Conservation (phyloP, 192 early-diverging fungal species). For the Coemansia sp. region DNA sequence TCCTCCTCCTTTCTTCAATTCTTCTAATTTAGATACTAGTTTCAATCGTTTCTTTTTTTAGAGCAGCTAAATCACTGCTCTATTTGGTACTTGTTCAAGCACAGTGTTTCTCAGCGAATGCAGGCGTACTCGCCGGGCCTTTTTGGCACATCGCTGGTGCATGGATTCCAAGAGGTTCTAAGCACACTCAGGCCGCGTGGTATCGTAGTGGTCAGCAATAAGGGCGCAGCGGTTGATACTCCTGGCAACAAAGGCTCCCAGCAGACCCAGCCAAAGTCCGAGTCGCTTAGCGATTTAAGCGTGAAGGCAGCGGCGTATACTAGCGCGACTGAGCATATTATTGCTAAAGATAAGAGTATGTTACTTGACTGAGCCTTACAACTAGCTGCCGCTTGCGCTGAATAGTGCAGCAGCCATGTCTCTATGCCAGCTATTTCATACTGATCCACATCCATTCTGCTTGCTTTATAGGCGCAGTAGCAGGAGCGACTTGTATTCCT, state of each 20-base stretch:
- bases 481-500: no score
- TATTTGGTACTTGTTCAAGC: background rate
- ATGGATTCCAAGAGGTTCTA: slow-evolving; percentile 7
- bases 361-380: background rate
- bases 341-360: background rate
- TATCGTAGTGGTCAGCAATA: background rate
- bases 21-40: background rate
- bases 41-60: background rate
- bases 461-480: background rate
- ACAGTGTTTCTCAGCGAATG: slow-evolving; percentile 9
- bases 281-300: background rate
- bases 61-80: background rate
- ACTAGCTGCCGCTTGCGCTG: background rate
- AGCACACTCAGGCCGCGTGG: slow-evolving; percentile 6
- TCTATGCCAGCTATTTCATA: background rate
- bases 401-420: background rate
- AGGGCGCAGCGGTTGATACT: background rate
- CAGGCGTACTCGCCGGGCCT: slow-evolving; percentile 19
- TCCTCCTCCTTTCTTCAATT: background rate
- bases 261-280: background rate
- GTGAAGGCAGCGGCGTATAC: background rate
- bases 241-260: background rate
- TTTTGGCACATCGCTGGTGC: slow-evolving; percentile 12
- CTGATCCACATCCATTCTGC: background rate
- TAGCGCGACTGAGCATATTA: background rate